Evolutionary conservation across 176 grass and related monocot species (phyloP), one percentile per base, ranked within the genome.

Genomic region (Carex cristatella): DNA sequence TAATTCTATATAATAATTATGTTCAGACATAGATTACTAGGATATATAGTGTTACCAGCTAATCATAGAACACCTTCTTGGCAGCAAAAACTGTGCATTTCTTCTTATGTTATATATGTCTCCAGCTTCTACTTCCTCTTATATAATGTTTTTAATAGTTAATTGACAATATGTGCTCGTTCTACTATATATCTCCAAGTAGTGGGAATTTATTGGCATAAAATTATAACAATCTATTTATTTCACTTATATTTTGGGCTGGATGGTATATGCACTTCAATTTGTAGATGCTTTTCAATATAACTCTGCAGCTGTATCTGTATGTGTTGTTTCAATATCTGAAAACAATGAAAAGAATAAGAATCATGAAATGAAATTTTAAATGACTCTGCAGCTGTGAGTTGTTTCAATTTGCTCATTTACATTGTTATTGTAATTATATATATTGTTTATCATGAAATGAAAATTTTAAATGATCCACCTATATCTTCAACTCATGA

Each of bases 41-140:
- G 74, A 79, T 75, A 48, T 74, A 51, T 42, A 44, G 74, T 79
- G 74, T 58, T 33, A 79, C 28, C 74, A 58, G 28, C 74, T 58
- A 79, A 79, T 7, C 16, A 78, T 78, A 56, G 11, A 78, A 78
- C 19, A 57, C 48, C 18, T 78, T 55, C 27, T 57, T 78, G 28
- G 18, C 46, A 77, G 48, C 9, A 77, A 77, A 77, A 18, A 31
- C 27, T 54, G 74, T 79, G 35, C 53, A 79, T 57, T 35, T 79
- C 13, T 16, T 57, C 27, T 35, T 57, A 79, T 72, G 16, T 73
- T 73, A 73, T 54, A n/a, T 23, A 33, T 23, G 23, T 79, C 51
- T 28, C 28, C 28, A 58, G 27, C 28, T 56, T 78, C 5, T 56
- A 78, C 72, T 23, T 77, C 28, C 28, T 30, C 0, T 35, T 33